Conservation (phyloP, 1,284 basidiomycete species). For the Ceratobasidium sp. region DNA sequence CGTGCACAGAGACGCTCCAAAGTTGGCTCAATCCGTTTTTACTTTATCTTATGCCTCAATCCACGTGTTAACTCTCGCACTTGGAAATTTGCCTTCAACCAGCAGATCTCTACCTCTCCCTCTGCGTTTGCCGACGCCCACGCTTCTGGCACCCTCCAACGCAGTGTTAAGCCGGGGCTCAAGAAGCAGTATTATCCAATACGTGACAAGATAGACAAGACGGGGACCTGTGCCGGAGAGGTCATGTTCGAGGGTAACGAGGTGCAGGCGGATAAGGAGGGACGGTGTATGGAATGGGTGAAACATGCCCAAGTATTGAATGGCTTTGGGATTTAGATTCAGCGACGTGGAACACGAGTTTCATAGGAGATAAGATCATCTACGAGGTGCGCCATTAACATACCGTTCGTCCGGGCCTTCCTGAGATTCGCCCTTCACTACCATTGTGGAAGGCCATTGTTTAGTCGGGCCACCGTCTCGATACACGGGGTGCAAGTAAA, state of each 20-base stretch:
- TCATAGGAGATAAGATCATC: conserved; percentile 71
- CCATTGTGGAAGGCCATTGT: conserved; percentile 55
- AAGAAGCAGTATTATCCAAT: conserved; percentile 62
- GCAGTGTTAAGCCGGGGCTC: conserved; percentile 57
- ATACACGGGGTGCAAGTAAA: conserved; percentile 56
- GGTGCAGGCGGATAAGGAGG: conserved; percentile 67
- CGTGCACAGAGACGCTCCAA: conserved; percentile 68
- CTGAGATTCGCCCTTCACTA: conserved; percentile 58
- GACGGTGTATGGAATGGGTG: conserved; percentile 73
- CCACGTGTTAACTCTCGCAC: background rate
- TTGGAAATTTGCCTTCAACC: conserved; percentile 68
- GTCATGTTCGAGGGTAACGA: conserved; percentile 71
- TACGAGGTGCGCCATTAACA: conserved; percentile 65
- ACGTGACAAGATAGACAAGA: conserved; percentile 60
- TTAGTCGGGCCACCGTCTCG: conserved; percentile 26
- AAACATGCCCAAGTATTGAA: background rate
- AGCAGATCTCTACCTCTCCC: conserved; percentile 65
- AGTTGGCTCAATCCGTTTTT: conserved; percentile 54
- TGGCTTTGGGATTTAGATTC: conserved; percentile 58
- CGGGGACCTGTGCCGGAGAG: conserved; percentile 72
- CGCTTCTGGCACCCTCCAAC: conserved; percentile 66
- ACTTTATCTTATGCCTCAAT: background rate
- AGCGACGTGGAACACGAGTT: conserved; percentile 74
- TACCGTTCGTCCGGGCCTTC: background rate
- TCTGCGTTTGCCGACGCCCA: conserved; percentile 68